Base-by-base conservation (phyloP, 768 basidiomycete species). In the Auriscalpium microsporum region DNA sequence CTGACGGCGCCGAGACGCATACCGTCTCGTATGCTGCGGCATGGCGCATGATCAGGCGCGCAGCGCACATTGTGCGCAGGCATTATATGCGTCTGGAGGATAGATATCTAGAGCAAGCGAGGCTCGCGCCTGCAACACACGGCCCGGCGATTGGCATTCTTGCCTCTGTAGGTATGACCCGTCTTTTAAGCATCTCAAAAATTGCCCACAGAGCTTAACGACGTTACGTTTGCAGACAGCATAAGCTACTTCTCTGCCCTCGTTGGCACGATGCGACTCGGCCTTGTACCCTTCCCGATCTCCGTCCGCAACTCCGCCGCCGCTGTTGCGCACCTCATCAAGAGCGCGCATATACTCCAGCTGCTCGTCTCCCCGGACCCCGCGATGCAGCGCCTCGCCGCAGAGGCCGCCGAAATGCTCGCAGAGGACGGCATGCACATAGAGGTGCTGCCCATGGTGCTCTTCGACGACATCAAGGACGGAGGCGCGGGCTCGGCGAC, bases 311-410 rank as follows among this genome's bases (percentile, higher is more conserved):
- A 52, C 28, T 52, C 51, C 1, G 40, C 51, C 14, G n/a, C 33
- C 10, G 51, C 40, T 10, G 40, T 52, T 4, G 67, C 65, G 1
- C 71, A 75, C 59, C 63, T 76, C 6, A 57, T 75, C 10, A 47
- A 50, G 17, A 54, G 57, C 46, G 67, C 60, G 10, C 56, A 58
- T 3, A 58, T 59, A 2, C 61, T 52, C 1, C 65, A 68, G 16
- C 37, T 67, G 6, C 55, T 69, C 50, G 63, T 63, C 23, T 58
- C 58, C 38, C 53, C 52, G 8, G 66, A 67, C 40, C 50, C 57
- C 4, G 44, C 48, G 5, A 61, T 64, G 54, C 57, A 62, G 34
- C 50, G 59, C 7, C 45, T 67, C 10, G 53, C 62, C 1, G 48
- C 57, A 13, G 60, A 63, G 21, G 65, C 62, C 6, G 37, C 54